Percentiles rank a stretch among this genome's conserved stretches.
Conservation (phyloP, 169 alveolate species). For the Toxoplasma gondii region DNA sequence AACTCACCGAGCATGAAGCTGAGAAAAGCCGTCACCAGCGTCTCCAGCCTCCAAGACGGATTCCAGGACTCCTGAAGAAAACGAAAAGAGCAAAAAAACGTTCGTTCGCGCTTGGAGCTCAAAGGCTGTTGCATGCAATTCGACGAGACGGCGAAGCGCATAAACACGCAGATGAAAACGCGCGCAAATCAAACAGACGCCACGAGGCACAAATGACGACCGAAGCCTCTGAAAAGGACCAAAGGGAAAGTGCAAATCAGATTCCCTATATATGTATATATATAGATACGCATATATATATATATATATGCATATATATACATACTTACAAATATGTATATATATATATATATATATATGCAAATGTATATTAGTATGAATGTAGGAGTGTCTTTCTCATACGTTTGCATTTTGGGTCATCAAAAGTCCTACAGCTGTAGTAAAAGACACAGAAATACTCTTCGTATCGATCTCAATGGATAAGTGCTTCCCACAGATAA, state of each 20-base stretch:
- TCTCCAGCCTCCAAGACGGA: conserved; percentile 75
- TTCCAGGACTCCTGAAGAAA: conserved; percentile 70
- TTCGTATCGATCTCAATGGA: no score
- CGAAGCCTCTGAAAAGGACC: background rate
- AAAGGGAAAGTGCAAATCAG: background rate
- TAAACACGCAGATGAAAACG: background rate
- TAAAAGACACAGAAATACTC: no score
- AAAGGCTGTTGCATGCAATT: background rate
- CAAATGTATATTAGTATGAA: background rate
- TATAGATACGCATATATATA: background rate
- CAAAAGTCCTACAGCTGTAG: no score
- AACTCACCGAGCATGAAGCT: conserved; percentile 44
- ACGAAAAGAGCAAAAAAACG: background rate
- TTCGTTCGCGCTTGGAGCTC: background rate
- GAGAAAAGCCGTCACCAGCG: conserved; percentile 48
- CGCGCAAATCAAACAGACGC: background rate
- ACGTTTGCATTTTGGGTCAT: no score
- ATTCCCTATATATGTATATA: background rate
- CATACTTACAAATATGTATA: background rate
- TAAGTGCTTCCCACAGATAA: no score
- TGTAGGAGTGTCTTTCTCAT: background rate
- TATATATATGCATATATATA: background rate
- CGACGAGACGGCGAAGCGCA: background rate
- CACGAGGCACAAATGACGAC: background rate
- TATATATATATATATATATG: background rate